Base-by-base conservation (phyloP, 179 eudicot species). In the Spergularia azorica region DNA sequence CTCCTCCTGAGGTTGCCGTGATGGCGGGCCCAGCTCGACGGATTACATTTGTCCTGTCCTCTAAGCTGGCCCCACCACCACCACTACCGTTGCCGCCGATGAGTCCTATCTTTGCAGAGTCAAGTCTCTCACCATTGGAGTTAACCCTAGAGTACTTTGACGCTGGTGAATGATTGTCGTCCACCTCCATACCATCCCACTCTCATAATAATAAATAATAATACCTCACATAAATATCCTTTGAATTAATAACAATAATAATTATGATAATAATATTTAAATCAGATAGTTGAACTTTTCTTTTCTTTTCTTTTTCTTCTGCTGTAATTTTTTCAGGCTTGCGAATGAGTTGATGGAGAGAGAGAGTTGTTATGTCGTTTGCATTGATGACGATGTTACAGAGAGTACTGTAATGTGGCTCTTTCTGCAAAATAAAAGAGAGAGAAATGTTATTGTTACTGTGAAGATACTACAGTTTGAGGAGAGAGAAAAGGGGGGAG, bases 131-230 rank as follows among this genome's bases (percentile, higher is more conserved):
- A 21, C 79, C 82, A 77, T 80, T 74, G 9, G 75, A 76, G 61
- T 17, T 66, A 43, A 82, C 72, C 67, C 84, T 88, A 43, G 87
- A 83, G 82, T 77, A 87, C 80, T 88, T 88, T 60, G 81, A 80
- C 41, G 81, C 77, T 21, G 51, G 86, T 38, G 67, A 74, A 81
- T 82, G 89, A 82, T 85, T 81, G 70, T 86, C 90, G 65, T 88
- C 96, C 79, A 87, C 89, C 81, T 93, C 97, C 97, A 89, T 93
- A 79, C 87, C 89, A 81, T 87, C 90, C 88, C 88, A 82, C 89
- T 82, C 71, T 79, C 85, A 83, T 79, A 79, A 75, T 83, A 71
- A 63, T 77, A 75, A 64, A 66, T 63, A 63, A 39, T 63, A 52
- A 4, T 52, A 13, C 52, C 3, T 0, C 43, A 14, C 16, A 17